Percentiles rank a stretch among this genome's conserved stretches.
These are phyloP conservation scores for Pneumocystis murina DNA, from an alignment of 1,139 yeast genomes.

Conservation along the genomic window DNA sequence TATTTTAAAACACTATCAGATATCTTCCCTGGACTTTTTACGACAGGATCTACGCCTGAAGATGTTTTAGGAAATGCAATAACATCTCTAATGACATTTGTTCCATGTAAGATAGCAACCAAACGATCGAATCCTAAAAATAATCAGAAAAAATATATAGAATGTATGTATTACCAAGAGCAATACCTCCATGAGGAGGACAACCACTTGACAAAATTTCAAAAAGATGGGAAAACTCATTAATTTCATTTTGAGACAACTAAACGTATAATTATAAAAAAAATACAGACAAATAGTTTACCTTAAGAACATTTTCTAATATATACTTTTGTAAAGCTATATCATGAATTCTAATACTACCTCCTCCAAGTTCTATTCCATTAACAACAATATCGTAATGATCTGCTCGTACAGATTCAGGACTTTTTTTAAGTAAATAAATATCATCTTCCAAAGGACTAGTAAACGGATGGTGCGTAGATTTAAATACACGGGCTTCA, in stretches of 20 bases:
- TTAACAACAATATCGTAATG: slow-evolving; percentile 89
- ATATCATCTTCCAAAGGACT: slow-evolving; percentile 44
- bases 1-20: slow-evolving; percentile 33
- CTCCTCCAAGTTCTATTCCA: slow-evolving; percentile 96
- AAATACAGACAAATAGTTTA: slow-evolving; percentile 6
- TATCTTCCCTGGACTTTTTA: slow-evolving; percentile 66
- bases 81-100: slow-evolving; percentile 70
- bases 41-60: slow-evolving; percentile 76
- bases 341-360: slow-evolving; percentile 89
- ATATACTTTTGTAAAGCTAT: slow-evolving; percentile 58
- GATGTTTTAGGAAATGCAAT: slow-evolving; percentile 92
- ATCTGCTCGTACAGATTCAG: slow-evolving; percentile 66
- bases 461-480: slow-evolving; percentile 49
- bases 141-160: neutral
- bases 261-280: slow-evolving; percentile 15
- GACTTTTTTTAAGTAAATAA: slow-evolving; percentile 23
- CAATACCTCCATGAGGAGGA: slow-evolving; percentile 98
- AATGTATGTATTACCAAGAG: slow-evolving; percentile 28
- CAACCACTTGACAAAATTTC: slow-evolving; percentile 78
- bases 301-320: slow-evolving; percentile 28
- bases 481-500: slow-evolving; percentile 13
- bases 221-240: slow-evolving; percentile 74
- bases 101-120: slow-evolving; percentile 75
- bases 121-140: slow-evolving; percentile 66
- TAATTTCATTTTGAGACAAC: slow-evolving; percentile 26